A percentile compares a stretch with the other conserved stretches of the same genome.
Conservation (phyloP, 306 rosid genomes). For the Sicyos baderoa region DNA sequence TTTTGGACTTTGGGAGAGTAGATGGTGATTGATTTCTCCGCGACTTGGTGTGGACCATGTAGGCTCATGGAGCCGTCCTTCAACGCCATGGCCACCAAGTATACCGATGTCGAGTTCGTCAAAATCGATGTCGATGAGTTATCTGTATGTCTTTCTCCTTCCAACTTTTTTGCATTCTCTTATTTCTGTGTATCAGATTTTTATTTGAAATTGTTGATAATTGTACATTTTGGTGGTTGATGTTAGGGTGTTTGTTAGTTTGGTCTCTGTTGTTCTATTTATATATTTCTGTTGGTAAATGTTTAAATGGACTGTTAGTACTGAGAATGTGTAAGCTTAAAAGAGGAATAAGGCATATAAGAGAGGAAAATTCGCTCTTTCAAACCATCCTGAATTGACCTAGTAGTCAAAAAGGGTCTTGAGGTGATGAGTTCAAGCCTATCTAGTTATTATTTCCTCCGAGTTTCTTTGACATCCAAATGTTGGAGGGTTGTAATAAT, state of each 20-base stretch:
- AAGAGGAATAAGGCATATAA: background rate
- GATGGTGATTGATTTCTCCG: conserved; percentile 86
- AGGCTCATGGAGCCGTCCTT: conserved; percentile 60
- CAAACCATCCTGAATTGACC: too few relatives aligned
- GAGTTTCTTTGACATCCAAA: too few relatives aligned
- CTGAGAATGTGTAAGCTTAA: background rate
- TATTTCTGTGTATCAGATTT: background rate
- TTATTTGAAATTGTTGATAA: background rate
- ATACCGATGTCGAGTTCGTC: conserved; percentile 52
- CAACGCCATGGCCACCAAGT: conserved; percentile 45
- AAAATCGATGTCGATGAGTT: conserved; percentile 91
- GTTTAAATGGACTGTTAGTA: background rate
- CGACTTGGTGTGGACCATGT: conserved; percentile 95
- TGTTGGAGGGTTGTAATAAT: too few relatives aligned
- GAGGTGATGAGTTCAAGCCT: too few relatives aligned
- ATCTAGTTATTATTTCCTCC: too few relatives aligned
- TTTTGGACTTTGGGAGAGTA: conserved; percentile 15
- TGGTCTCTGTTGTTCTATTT: background rate
- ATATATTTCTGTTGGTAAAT: too few relatives aligned
- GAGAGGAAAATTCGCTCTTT: background rate
- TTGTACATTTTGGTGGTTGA: background rate
- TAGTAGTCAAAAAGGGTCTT: too few relatives aligned
- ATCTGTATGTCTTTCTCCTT: conserved; percentile 31
- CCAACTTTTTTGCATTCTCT: background rate
- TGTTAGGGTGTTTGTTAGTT: background rate